Base-by-base conservation (phyloP, 2,329 filamentous ascomycete genomes). In the Magnaporthiopsis rhizophila region DNA sequence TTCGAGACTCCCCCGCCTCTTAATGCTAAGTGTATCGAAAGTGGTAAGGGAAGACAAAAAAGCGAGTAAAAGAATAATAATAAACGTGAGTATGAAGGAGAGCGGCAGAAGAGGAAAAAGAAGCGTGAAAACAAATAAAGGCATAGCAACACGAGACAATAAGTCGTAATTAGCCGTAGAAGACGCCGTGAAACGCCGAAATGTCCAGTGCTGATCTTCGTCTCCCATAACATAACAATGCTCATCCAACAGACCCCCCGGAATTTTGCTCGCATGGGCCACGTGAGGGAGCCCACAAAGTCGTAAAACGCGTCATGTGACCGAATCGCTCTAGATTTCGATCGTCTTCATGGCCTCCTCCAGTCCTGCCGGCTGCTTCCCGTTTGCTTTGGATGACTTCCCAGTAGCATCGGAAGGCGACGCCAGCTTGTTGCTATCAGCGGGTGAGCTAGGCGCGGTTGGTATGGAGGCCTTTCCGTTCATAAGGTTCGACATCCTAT, bases 311-410 rank as follows among this genome's bases (percentile, higher is more conserved):
- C 30, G 45, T 62, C 61, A 62, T 56, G 66, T 70, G 64, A 67
- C 65, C 65, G 68, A 67, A 67, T 65, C 64, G 64, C 66, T 67
- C 71, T 76, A 86, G 69, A 86, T 86, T 74, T 86, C 83, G 74
- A 86, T 86, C 66, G 82, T 84, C 77, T 85, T 86, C 83, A 86
- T 84, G 38, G 78, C 75, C 65, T 80, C 82, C 64, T 84, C 83
- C 13, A 75, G 69, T 56, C 77, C 74, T 64, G 76, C 75, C 9
- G 74, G 71, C 65, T 78, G 73, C 71, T 82, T 83, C 65, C 78
- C 79, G 66, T 80, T 80, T 50, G 71, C 66, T 66, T 78, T 79
- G 50, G 69, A 67, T 11, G 71, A 64, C 32, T 77, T 79, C 67
- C 75, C 78, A 65, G 78, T 77, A 62, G 73, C 69, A 60, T 77